phyloP scores from a whole-genome alignment of 2,329 filamentous ascomycete species.

The Dryadomyces quercus-mongolicae region DNA sequence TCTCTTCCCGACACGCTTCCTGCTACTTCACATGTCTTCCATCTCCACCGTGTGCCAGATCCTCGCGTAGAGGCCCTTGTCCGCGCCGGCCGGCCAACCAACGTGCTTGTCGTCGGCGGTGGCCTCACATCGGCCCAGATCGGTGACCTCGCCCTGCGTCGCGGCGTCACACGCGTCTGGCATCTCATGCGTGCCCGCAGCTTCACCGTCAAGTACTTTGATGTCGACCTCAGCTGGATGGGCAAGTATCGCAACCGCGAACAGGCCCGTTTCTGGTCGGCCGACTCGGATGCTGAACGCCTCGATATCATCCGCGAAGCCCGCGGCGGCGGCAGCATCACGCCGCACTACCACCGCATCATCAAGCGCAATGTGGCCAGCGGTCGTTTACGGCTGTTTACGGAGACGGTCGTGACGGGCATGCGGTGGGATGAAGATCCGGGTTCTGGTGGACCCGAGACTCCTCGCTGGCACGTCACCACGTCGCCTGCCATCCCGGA shows the following conservation, averaged over 20 bases:
- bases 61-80: slow-evolving; percentile 40
- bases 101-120: slow-evolving; percentile 60
- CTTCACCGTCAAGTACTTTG: slow-evolving; percentile 58
- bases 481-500: slow-evolving; percentile 38
- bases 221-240: slow-evolving; percentile 67
- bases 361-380: slow-evolving; percentile 45
- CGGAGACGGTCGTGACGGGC: slow-evolving; percentile 37
- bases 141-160: slow-evolving; percentile 50
- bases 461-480: slow-evolving; percentile 27
- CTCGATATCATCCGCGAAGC: slow-evolving; percentile 53
- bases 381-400: slow-evolving; percentile 41
- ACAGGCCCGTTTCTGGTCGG: slow-evolving; percentile 66
- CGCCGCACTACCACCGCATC: slow-evolving; percentile 54
- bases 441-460: too few relatives aligned
- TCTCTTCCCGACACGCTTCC: slow-evolving; percentile 51
- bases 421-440: slow-evolving; percentile 10
- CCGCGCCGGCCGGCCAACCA: slow-evolving; percentile 34
- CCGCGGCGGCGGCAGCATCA: slow-evolving; percentile 66
- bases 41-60: slow-evolving; percentile 44
- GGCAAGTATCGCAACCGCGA: slow-evolving; percentile 71
- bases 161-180: slow-evolving; percentile 56
- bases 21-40: slow-evolving; percentile 42
- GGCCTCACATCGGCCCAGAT: slow-evolving; percentile 68
- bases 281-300: slow-evolving; percentile 58
- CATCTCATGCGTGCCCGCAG: slow-evolving; percentile 50